A percentile compares a stretch with the other conserved stretches of the same genome.
These are phyloP conservation scores for Stagonosporopsis chrysanthemi DNA, from an alignment of 2,329 filamentous ascomycete genomes.

Conservation along the genomic window DNA sequence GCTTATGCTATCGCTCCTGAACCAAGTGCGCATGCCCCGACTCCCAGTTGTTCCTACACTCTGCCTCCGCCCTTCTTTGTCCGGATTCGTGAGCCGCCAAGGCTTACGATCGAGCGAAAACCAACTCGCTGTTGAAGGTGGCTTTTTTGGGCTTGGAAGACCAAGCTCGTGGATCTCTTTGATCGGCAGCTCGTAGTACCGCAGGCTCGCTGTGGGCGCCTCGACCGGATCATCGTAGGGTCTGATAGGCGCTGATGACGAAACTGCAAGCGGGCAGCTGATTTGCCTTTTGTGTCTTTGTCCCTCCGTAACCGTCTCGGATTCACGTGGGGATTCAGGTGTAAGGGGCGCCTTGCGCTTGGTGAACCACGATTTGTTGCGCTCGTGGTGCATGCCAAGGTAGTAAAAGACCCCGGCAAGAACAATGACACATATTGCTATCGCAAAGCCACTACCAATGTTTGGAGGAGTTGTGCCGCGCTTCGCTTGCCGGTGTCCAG, in stretches of 20 bases:
- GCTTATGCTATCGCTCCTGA: slow-evolving; percentile 5
- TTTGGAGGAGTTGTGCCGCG: slow-evolving; percentile 7
- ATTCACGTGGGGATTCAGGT: background rate
- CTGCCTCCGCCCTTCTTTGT: background rate
- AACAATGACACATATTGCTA: slow-evolving; percentile 18
- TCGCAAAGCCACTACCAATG: slow-evolving; percentile 18
- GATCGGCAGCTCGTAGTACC: slow-evolving; percentile 13
- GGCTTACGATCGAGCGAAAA: slow-evolving; percentile 11
- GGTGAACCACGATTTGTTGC: slow-evolving; percentile 13
- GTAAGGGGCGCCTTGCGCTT: slow-evolving; percentile 1
- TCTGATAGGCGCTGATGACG: slow-evolving; percentile 15
- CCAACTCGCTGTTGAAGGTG: slow-evolving; percentile 3
- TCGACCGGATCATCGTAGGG: slow-evolving; percentile 7
- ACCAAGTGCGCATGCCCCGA: slow-evolving; percentile 11
- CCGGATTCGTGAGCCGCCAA: slow-evolving; percentile 9
- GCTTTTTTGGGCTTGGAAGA: slow-evolving; percentile 11
- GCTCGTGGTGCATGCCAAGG: slow-evolving; percentile 21
- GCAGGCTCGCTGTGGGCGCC: slow-evolving; percentile 6
- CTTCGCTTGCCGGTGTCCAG: slow-evolving; percentile 2
- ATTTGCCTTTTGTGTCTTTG: background rate
- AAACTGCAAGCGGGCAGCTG: slow-evolving; percentile 12
- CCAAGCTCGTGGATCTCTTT: slow-evolving; percentile 17
- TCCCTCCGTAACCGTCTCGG: background rate
- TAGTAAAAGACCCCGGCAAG: slow-evolving; percentile 23
- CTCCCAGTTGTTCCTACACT: slow-evolving; percentile 1